Evolutionary conservation across 768 basidiomycete genomes (phyloP).

Genomic region (Coprinellus micaceus): DNA sequence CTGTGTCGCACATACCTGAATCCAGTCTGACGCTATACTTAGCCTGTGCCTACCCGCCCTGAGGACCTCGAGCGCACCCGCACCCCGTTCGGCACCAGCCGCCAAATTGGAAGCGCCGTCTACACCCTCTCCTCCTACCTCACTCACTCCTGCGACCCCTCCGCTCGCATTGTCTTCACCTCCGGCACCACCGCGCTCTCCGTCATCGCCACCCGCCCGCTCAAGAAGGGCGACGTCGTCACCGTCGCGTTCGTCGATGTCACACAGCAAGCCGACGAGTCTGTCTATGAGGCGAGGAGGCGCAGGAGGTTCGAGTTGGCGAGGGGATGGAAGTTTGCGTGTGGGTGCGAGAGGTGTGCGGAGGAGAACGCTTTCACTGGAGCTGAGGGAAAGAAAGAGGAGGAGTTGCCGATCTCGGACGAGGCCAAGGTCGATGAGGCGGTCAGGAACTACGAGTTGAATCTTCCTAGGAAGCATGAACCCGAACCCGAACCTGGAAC

Average conservation of each 20-base stretch:
- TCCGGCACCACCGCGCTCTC: conserved; percentile 66
- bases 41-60: conserved; percentile 57
- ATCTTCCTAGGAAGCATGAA: conserved; percentile 6
- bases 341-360: conserved; percentile 62
- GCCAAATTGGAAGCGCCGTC: conserved; percentile 72
- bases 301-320: conserved; percentile 71
- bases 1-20: conserved; percentile 1
- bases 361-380: conserved; percentile 36
- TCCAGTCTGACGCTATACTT: neutral
- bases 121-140: conserved; percentile 78
- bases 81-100: conserved; percentile 70
- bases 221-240: conserved; percentile 75
- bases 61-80: conserved; percentile 75
- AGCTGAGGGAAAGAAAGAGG: conserved; percentile 25
- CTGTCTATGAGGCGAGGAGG: conserved; percentile 50
- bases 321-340: conserved; percentile 80
- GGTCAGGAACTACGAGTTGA: conserved; percentile 24
- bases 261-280: conserved; percentile 51
- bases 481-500: conserved; percentile 1
- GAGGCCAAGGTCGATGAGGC: conserved; percentile 45
- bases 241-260: conserved; percentile 76
- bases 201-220: conserved; percentile 59
- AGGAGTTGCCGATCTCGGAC: conserved; percentile 39
- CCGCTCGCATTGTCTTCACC: conserved; percentile 60
- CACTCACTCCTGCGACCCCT: conserved; percentile 71